These are phyloP conservation scores for Chloranthus sessilifolius DNA, from an alignment of 164 flowering plant species.

Conservation along the genomic window DNA sequence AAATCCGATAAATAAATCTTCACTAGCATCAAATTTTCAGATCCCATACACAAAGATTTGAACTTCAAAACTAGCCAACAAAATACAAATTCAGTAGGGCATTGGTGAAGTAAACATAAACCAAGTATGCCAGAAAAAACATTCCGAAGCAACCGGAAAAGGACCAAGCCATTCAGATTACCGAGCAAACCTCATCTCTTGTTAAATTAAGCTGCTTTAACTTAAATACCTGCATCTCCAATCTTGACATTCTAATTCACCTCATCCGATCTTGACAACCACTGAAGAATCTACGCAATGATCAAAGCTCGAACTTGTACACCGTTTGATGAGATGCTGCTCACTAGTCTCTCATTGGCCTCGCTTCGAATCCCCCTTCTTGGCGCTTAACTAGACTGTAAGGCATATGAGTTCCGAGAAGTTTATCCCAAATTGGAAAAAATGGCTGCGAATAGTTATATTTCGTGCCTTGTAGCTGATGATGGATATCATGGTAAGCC, in stretches of 20 bases:
- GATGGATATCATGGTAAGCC: slow-evolving; percentile 81
- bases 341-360: slow-evolving; percentile 38
- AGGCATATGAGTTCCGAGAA: slow-evolving; percentile 76
- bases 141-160: slow-evolving; percentile 4
- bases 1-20: slow-evolving; percentile 2
- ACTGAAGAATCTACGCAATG: background rate
- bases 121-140: background rate
- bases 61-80: background rate
- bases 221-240: background rate
- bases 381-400: slow-evolving; percentile 47
- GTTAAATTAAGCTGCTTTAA: slow-evolving; percentile 3
- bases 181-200: background rate
- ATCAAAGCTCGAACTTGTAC: background rate
- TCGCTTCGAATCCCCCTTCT: slow-evolving; percentile 71
- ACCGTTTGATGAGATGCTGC: background rate
- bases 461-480: slow-evolving; percentile 66
- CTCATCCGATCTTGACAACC: background rate
- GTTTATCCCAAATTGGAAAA: slow-evolving; percentile 65
- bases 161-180: background rate
- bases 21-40: background rate
- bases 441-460: slow-evolving; percentile 78
- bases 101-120: background rate
- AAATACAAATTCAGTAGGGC: background rate
- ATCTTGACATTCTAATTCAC: background rate
- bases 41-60: too few relatives aligned